Evolutionary conservation across 1,284 basidiomycete genomes (phyloP), one percentile per base, ranked within the genome.

Genomic region (Austroboletus novae-zelandiae): DNA sequence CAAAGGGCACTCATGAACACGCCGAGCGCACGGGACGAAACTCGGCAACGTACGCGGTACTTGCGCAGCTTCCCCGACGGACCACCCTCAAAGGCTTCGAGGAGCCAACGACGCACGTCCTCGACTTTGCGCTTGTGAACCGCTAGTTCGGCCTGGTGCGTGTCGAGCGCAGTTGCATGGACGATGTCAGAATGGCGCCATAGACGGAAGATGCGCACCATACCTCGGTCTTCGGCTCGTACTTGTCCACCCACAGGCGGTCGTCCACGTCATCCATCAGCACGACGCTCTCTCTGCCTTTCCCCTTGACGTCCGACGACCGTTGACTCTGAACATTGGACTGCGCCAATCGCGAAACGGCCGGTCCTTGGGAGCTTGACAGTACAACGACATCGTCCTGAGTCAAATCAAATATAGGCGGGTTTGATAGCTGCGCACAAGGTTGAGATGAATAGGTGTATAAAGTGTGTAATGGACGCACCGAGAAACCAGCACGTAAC

Each of bases 61-160:
- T 88, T 92, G 40, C 75, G 76, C 39, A 91, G 61, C 53, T 81
- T 82, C 1, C 80, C 83, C 1, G 79, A 79, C 8, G 78, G 78
- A 5, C 80, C 83, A 1, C 83, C 87, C 3, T 85, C 80, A 32
- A 94, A 80, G 0, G 95, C 89, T 62, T 98, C 95, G 1, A 74
- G 59, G 3, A 99, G 67, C 96, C 96, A 99, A 20, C 76, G 74
- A 17, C 86, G 80, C 5, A 98, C 90, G 57, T 92, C 89, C 43
- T 85, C 81, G 0, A 98, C 83, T 65, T 98, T 95, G 15, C 80
- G 80, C 51, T 89, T 85, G 65, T 98, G 94, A 4, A 98, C 90
- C 1, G 92, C 94, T 2, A 99, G 77, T 31, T 94, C 86, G 25
- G 75, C 78, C 89, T 17, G 8, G 46, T 17, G 8, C 23, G 41